Conservation (phyloP, 805 yeast genomes). For the Candida awuae region DNA sequence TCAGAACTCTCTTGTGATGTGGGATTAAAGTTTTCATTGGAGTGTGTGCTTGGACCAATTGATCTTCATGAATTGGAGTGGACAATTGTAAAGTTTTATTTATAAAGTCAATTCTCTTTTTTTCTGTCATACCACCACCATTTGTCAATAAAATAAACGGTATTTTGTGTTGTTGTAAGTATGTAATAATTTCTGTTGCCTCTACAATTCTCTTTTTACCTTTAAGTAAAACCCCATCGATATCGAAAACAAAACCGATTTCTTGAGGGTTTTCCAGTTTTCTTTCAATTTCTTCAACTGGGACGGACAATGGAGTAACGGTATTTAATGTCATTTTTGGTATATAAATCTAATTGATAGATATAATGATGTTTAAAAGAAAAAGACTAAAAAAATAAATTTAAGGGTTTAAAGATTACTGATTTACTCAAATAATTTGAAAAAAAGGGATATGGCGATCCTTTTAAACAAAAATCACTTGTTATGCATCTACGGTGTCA, state of each 20-base stretch:
- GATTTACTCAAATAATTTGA: neutral
- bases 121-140: conserved; percentile 61
- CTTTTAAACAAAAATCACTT: too few species aligned
- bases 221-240: conserved; percentile 82
- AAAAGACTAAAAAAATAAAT: neutral
- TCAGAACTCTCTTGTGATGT: conserved; percentile 55
- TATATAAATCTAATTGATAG: neutral
- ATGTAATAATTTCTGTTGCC: conserved; percentile 47
- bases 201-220: conserved; percentile 60
- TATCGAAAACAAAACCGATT: conserved; percentile 35
- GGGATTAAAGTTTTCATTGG: conserved; percentile 60
- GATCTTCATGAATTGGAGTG: conserved; percentile 43
- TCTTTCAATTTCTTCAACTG: conserved; percentile 10
- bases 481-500: too few species aligned
- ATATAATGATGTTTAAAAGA: neutral
- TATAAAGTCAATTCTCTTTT: conserved; percentile 48
- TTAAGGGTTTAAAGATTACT: neutral
- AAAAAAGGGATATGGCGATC: too few species aligned
- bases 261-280: conserved; percentile 12
- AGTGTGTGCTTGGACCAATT: conserved; percentile 81
- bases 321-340: neutral
- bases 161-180: conserved; percentile 42
- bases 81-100: conserved; percentile 32
- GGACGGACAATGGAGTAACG: conserved; percentile 11
- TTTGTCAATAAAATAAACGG: conserved; percentile 85